Evolutionary conservation across 2,329 filamentous ascomycete species (phyloP).

Genomic region (Sarocladiaceae sp.): DNA sequence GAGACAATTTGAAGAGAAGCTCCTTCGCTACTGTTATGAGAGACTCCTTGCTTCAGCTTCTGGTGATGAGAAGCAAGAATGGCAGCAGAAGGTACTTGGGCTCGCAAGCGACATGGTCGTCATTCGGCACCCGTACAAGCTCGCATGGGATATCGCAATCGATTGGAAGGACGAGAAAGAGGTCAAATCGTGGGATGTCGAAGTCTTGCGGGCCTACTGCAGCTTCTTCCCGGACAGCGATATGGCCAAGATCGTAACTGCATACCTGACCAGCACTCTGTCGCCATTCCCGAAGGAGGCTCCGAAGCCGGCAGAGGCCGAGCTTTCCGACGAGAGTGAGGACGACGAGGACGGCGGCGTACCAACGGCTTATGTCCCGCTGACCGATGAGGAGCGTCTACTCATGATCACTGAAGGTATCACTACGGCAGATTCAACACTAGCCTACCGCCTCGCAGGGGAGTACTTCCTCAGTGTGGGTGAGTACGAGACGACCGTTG

Average conservation of each 20-base stretch:
- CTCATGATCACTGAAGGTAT: constrained; percentile 77
- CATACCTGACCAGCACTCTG: constrained; percentile 75
- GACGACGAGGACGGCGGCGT: constrained; percentile 55
- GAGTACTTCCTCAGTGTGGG: constrained; percentile 82
- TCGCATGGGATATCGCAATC: constrained; percentile 87
- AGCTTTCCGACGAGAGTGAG: constrained; percentile 47
- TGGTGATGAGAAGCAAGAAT: constrained; percentile 61
- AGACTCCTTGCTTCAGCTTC: constrained; percentile 64
- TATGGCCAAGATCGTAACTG: constrained; percentile 74
- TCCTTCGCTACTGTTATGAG: constrained; percentile 78
- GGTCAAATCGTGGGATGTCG: constrained; percentile 72
- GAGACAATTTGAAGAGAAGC: constrained; percentile 83
- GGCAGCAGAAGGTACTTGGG: constrained; percentile 69
- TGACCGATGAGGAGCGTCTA: constrained; percentile 74
- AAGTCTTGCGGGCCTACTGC: constrained; percentile 76
- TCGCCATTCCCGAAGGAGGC: constrained; percentile 68
- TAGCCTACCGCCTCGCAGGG: constrained; percentile 78
- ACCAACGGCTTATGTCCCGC: constrained; percentile 48
- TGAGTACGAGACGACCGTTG: constrained; percentile 77
- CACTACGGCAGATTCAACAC: constrained; percentile 61
- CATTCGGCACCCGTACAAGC: constrained; percentile 83
- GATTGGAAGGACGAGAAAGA: constrained; percentile 82
- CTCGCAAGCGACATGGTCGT: constrained; percentile 91
- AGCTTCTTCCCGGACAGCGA: constrained; percentile 80
- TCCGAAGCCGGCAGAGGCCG: not conserved